Base-by-base conservation (phyloP, 2,329 filamentous ascomycete species). In the Escovopsis sp. region DNA sequence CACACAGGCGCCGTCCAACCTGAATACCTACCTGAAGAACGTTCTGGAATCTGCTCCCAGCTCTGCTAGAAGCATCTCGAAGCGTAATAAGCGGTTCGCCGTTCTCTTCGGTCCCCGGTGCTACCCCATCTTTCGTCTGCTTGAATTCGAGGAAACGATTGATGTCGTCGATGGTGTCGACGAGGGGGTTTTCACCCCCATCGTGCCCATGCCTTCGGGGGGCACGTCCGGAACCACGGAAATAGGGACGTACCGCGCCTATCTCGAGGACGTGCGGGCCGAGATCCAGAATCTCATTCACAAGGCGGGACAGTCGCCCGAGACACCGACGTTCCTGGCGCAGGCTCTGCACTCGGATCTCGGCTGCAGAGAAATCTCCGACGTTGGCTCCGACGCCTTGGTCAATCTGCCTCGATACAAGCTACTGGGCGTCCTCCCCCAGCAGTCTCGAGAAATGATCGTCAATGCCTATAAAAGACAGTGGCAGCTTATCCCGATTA, bases 31-130 rank as follows among this genome's bases (percentile, higher is more conserved):
- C 34, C 50, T 72, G 4, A 62, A 59, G 23, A 68, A 74, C 39
- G 53, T 66, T 5, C 54, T 67, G 3, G 56, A 61, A 17, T 50
- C 50, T 1, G 49, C 51, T 2, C 50, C 51, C 1, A 53, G 55
- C 26, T 54, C 56, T 8, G 48, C 48, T 0, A 54, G 64, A 31
- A 65, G 55, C 34, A 71, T 75, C 26, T 68, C 68, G 2, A 66
- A 66, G 35, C 55, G 69, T 2, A 75, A 75, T 43, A 73, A 72
- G 47, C 61, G 65, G 12, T 74, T 73, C 36, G 53, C 55, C 18
- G 63, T 72, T 2, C 56, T 70, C 6, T 72, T 74, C 38, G 66
- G 68, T 0, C 56, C 57, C 4, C 61, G 64, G 4, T 67, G 66
- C 34, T 62, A 65, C 31, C 47, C 51, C 16, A 56, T 74, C 11